Percentiles rank a stretch among this genome's conserved stretches.
Evolutionary conservation across 441 rosid species (phyloP).

Genomic region (Euphorbia schlechtendalii): DNA sequence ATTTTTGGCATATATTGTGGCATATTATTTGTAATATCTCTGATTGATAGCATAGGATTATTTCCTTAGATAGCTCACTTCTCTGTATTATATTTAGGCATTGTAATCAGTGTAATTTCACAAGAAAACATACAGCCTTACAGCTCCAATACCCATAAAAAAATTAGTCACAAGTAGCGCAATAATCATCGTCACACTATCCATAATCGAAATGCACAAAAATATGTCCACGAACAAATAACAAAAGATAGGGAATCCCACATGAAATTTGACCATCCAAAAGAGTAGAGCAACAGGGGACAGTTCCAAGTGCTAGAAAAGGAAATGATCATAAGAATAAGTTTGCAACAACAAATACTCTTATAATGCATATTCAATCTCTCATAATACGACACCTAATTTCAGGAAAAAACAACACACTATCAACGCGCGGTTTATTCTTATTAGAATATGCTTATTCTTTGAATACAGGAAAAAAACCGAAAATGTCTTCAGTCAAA

Average conservation of each 20-base stretch:
- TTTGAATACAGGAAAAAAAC: too few relatives aligned
- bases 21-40: too few relatives aligned
- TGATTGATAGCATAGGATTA: too few relatives aligned
- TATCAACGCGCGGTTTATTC: background rate
- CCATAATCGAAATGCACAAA: constrained; percentile 49
- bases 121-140: too few relatives aligned
- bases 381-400: constrained; percentile 56
- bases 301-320: constrained; percentile 38
- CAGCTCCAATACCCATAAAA: constrained; percentile 66
- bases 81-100: too few relatives aligned
- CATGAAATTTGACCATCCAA: constrained; percentile 60
- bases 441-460: too few relatives aligned
- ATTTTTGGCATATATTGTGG: too few relatives aligned
- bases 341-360: constrained; percentile 55
- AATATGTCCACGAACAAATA: constrained; percentile 44
- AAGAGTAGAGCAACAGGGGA: constrained; percentile 38
- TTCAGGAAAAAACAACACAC: background rate
- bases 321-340: constrained; percentile 63
- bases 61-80: too few relatives aligned
- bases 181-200: constrained; percentile 72
- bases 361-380: constrained; percentile 62
- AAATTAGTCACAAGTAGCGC: constrained; percentile 74
- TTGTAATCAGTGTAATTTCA: too few relatives aligned
- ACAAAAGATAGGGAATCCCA: constrained; percentile 41
- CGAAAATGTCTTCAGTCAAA: too few relatives aligned